phyloP scores from a whole-genome alignment of 2,329 filamentous ascomycete genomes.

The Chaetomium sp. region DNA sequence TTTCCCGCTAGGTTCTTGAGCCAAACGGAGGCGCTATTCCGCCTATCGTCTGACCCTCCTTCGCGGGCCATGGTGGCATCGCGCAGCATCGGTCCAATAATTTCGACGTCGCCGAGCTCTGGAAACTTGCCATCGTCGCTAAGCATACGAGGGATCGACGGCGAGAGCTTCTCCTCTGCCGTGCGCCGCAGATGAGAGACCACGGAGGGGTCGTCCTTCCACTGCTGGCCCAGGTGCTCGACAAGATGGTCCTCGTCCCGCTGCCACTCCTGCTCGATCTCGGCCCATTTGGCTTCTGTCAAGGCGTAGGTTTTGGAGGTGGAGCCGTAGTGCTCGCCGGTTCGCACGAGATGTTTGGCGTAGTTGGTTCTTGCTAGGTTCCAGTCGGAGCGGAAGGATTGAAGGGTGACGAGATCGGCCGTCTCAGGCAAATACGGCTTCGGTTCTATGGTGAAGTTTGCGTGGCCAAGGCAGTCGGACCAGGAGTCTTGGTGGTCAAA shows the following conservation, averaged over 20 bases:
- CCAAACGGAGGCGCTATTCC: constrained; percentile 48
- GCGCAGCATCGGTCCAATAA: constrained; percentile 86
- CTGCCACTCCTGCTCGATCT: constrained; percentile 76
- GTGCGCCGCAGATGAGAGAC: constrained; percentile 41
- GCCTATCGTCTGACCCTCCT: constrained; percentile 45
- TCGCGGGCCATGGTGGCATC: constrained; percentile 56
- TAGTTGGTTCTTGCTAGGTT: constrained; percentile 81
- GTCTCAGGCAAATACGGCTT: constrained; percentile 72
- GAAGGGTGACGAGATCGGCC: constrained; percentile 59
- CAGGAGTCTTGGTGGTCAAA: constrained; percentile 75
- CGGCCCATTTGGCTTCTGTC: constrained; percentile 86
- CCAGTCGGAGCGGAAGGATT: constrained; percentile 76
- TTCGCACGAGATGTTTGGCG: constrained; percentile 83
- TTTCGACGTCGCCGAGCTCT: constrained; percentile 83
- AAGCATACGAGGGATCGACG: constrained; percentile 68
- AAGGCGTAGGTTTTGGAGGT: constrained; percentile 86
- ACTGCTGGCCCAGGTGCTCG: constrained; percentile 49
- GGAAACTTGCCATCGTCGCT: constrained; percentile 84
- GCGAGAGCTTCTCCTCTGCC: constrained; percentile 59
- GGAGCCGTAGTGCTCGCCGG: constrained; percentile 84
- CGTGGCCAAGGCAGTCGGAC: constrained; percentile 84
- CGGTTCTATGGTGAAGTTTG: constrained; percentile 87
- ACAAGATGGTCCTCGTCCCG: constrained; percentile 67
- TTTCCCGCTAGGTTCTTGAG: constrained; percentile 53
- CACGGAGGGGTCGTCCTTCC: constrained; percentile 34